Evolutionary conservation across 495 filamentous ascomycete species (phyloP).

Genomic region (Usnea hakonensis): DNA sequence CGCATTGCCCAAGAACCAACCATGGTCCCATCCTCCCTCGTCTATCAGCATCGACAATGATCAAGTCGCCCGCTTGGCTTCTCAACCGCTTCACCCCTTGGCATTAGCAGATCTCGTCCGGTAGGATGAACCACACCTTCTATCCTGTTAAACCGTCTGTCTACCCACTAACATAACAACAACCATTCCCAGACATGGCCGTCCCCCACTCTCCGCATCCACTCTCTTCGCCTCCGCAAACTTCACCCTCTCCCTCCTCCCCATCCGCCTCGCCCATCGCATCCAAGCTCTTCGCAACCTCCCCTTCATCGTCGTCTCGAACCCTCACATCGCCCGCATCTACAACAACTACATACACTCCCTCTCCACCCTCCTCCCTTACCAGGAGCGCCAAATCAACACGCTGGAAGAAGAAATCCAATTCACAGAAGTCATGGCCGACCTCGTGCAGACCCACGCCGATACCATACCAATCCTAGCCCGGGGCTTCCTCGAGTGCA

Average conservation of each 20-base stretch:
- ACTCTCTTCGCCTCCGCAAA: conserved; percentile 83
- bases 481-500: conserved; percentile 82
- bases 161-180: conserved; percentile 10
- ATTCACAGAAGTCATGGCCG: conserved; percentile 86
- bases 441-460: conserved; percentile 84
- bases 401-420: conserved; percentile 79
- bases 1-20: background rate
- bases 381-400: conserved; percentile 65
- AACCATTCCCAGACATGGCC: conserved; percentile 64
- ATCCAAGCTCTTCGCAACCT: conserved; percentile 88
- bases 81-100: conserved; percentile 68
- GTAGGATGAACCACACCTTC: conserved; percentile 35
- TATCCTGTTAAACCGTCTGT: background rate
- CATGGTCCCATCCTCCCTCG: conserved; percentile 17
- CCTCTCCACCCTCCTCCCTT: conserved; percentile 78
- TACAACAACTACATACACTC: conserved; percentile 94
- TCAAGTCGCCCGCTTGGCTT: conserved; percentile 69
- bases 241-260: conserved; percentile 87
- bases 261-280: conserved; percentile 87
- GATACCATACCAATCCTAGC: conserved; percentile 93
- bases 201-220: conserved; percentile 72
- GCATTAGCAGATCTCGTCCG: conserved; percentile 83
- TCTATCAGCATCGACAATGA: conserved; percentile 49
- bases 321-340: conserved; percentile 83
- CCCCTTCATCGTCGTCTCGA: conserved; percentile 94